These are phyloP conservation scores for Arabidopsis hybrid DNA, from an alignment of 441 rosid genomes.

Conservation along the genomic window DNA sequence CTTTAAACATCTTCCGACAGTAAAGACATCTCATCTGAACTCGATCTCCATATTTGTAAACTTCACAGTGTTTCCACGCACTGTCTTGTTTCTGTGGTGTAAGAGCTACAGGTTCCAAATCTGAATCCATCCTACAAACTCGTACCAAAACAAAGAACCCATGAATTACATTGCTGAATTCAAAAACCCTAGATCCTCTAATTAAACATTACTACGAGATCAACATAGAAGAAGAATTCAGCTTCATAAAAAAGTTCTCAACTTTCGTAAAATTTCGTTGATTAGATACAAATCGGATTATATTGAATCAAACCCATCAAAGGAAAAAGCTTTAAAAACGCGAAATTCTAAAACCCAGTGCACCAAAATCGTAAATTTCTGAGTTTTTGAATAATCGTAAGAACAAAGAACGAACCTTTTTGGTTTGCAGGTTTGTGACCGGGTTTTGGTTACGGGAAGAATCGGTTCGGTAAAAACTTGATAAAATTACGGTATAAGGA, in stretches of 20 bases:
- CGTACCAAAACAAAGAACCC: neutral
- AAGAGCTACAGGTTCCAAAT: slow-evolving; percentile 63
- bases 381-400: neutral
- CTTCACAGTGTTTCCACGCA: slow-evolving; percentile 89
- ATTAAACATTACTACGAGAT: slow-evolving; percentile 1
- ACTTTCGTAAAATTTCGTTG: neutral
- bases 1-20: slow-evolving; percentile 82
- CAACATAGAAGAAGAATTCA: slow-evolving; percentile 4
- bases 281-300: slow-evolving; percentile 8
- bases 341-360: slow-evolving; percentile 23
- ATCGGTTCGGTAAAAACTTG: slow-evolving; percentile 41
- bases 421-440: slow-evolving; percentile 46
- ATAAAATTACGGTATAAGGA: slow-evolving; percentile 39
- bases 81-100: slow-evolving; percentile 82
- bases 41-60: slow-evolving; percentile 64
- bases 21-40: slow-evolving; percentile 79
- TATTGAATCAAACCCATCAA: neutral
- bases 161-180: slow-evolving; percentile 25
- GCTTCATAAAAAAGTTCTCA: slow-evolving; percentile 5
- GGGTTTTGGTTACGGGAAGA: slow-evolving; percentile 37
- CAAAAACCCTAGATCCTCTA: slow-evolving; percentile 27
- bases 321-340: slow-evolving; percentile 7
- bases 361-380: slow-evolving; percentile 25
- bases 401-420: slow-evolving; percentile 39
- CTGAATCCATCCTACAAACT: slow-evolving; percentile 40